Percentiles rank a stretch among this genome's conserved stretches.
Evolutionary conservation across 441 rosid species (phyloP).

Genomic region (Kokia cookei): DNA sequence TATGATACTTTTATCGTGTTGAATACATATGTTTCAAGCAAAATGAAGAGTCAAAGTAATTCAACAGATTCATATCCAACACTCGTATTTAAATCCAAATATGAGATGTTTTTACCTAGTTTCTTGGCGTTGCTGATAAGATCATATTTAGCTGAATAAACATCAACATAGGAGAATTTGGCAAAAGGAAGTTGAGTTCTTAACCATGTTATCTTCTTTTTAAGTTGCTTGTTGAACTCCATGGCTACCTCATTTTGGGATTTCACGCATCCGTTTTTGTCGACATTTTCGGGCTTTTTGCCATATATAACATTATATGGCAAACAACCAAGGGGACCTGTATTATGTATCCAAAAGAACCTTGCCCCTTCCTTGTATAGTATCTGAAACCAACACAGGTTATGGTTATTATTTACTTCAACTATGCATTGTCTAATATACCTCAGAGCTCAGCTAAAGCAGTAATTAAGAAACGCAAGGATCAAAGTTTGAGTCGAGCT

Average conservation of each 20-base stretch:
- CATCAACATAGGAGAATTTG: constrained; percentile 43
- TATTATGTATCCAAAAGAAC: constrained; percentile 60
- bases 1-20: neutral
- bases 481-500: no score
- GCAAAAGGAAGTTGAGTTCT: constrained; percentile 36
- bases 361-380: constrained; percentile 60
- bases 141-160: constrained; percentile 40
- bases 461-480: no score
- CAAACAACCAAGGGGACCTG: constrained; percentile 63
- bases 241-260: constrained; percentile 40
- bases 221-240: constrained; percentile 49
- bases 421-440: neutral
- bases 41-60: neutral
- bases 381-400: constrained; percentile 21
- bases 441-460: no score
- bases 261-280: constrained; percentile 41
- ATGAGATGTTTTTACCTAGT: constrained; percentile 20
- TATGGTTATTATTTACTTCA: neutral
- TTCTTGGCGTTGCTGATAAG: constrained; percentile 30
- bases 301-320: constrained; percentile 34
- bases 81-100: neutral
- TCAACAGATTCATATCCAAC: neutral
- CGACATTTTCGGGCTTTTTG: constrained; percentile 25
- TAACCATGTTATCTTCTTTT: constrained; percentile 29
- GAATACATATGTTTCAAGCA: neutral